phyloP scores from a whole-genome alignment of 805 yeast genomes.

The Phaffomyces opuntiae region DNA sequence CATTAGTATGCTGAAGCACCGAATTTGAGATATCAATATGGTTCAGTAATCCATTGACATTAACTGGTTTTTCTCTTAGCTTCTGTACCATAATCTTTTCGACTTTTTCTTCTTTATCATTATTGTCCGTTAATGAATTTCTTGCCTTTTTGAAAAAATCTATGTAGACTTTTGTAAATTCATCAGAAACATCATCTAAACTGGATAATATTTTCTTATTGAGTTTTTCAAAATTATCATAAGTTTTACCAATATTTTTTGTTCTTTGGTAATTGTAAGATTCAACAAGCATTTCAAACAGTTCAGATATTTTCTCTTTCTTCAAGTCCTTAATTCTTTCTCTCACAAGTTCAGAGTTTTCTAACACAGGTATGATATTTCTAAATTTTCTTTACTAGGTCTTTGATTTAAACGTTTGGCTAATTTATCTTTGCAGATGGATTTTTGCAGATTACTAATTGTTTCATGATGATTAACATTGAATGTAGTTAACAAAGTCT shows the following conservation, averaged over 20 bases:
- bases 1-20: not conserved
- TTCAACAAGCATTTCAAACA: constrained; percentile 10
- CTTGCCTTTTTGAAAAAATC: constrained; percentile 1
- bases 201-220: not conserved
- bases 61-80: not conserved
- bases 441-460: constrained; percentile 7
- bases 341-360: constrained; percentile 4
- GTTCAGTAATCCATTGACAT: constrained; percentile 5
- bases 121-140: not conserved
- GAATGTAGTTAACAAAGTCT: not conserved
- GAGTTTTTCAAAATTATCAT: not conserved
- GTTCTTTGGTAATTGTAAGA: constrained; percentile 13
- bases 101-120: not conserved
- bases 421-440: constrained; percentile 14
- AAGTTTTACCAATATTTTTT: not conserved
- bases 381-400: constrained; percentile 16
- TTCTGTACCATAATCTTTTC: not conserved
- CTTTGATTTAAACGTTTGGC: constrained; percentile 15
- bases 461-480: constrained; percentile 5
- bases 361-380: constrained; percentile 12
- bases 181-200: constrained; percentile 3
- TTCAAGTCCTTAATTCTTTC: constrained; percentile 10
- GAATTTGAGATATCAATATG: constrained; percentile 4
- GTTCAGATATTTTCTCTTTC: constrained; percentile 11
- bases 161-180: constrained; percentile 4